A percentile compares a stretch with the other conserved stretches of the same genome.
Conservation (phyloP, 768 basidiomycete genomes). For the Paxillus ammoniavirescens region DNA sequence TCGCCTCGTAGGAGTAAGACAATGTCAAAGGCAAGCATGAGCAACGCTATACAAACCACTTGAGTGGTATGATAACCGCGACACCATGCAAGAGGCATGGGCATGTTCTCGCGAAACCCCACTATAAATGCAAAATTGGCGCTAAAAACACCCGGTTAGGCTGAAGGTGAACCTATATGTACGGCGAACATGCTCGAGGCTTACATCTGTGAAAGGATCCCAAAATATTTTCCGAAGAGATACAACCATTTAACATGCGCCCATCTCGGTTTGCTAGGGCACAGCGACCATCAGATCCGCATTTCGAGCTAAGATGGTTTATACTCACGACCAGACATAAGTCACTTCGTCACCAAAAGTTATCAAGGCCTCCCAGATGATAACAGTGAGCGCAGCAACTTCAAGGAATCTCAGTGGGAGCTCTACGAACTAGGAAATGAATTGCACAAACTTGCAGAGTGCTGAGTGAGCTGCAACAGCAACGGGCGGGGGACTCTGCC, state of each 20-base stretch:
- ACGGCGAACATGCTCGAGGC: neutral
- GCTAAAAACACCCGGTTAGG: conserved; percentile 3
- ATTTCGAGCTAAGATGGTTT: neutral
- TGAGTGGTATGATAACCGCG: conserved; percentile 11
- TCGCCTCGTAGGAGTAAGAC: conserved; percentile 24
- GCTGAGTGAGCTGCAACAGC: too few relatives aligned
- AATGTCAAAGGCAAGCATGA: conserved; percentile 17
- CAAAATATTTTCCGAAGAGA: conserved; percentile 21
- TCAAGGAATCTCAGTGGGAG: too few relatives aligned
- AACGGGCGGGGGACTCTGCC: too few relatives aligned
- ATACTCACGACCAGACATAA: conserved; percentile 25
- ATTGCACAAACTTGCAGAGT: too few relatives aligned
- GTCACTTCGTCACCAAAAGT: conserved; percentile 16
- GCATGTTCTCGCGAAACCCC: neutral
- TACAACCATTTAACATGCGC: conserved; percentile 27
- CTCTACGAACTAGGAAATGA: too few relatives aligned
- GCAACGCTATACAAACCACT: conserved; percentile 5
- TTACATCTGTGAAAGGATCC: conserved; percentile 18
- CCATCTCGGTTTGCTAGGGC: conserved; percentile 12
- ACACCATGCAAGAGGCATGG: conserved; percentile 7
- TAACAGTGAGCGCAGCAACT: conserved; percentile 12
- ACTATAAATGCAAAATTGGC: conserved; percentile 4
- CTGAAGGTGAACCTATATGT: neutral
- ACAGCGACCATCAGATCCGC: neutral
- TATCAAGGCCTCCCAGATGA: conserved; percentile 21